phyloP scores from a whole-genome alignment of 352 stramenopile genomes.

The Thraustochytrium striatum region DNA sequence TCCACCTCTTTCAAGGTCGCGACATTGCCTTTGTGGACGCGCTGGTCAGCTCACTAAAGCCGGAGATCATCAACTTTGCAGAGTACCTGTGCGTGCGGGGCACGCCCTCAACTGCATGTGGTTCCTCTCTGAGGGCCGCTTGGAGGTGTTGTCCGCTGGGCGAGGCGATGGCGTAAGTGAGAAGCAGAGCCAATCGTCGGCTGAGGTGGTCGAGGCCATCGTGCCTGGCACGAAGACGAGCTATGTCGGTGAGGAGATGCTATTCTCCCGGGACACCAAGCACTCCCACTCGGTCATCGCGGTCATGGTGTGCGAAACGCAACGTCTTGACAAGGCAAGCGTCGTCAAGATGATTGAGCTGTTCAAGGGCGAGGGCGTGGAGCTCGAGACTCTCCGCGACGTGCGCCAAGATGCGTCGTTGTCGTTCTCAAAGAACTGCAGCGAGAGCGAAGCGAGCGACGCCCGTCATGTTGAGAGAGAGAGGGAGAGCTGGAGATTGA shows the following conservation, averaged over 20 bases:
- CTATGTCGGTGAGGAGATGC: conserved; percentile 35
- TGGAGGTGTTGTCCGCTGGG: conserved; percentile 4
- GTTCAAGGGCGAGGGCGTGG: no score
- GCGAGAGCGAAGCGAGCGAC: background rate
- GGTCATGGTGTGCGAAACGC: background rate
- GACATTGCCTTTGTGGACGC: conserved; percentile 33
- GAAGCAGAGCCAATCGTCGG: background rate
- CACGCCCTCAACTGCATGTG: background rate
- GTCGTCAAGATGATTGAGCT: background rate
- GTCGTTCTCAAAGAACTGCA: no score
- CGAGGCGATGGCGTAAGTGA: background rate
- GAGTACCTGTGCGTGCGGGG: conserved; percentile 12
- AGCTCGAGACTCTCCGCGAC: no score
- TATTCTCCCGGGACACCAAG: background rate
- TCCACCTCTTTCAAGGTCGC: conserved; percentile 3
- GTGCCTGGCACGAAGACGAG: background rate
- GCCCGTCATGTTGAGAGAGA: background rate
- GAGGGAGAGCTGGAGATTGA: no score
- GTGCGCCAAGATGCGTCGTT: background rate
- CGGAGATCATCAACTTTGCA: conserved; percentile 4
- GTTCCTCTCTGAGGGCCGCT: conserved; percentile 3
- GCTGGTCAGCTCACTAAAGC: background rate
- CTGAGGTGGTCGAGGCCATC: background rate
- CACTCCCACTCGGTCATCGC: conserved; percentile 19
- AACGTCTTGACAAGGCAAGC: background rate